phyloP scores from a whole-genome alignment of 2,329 filamentous ascomycete species.

The Xylariaceae sp. region DNA sequence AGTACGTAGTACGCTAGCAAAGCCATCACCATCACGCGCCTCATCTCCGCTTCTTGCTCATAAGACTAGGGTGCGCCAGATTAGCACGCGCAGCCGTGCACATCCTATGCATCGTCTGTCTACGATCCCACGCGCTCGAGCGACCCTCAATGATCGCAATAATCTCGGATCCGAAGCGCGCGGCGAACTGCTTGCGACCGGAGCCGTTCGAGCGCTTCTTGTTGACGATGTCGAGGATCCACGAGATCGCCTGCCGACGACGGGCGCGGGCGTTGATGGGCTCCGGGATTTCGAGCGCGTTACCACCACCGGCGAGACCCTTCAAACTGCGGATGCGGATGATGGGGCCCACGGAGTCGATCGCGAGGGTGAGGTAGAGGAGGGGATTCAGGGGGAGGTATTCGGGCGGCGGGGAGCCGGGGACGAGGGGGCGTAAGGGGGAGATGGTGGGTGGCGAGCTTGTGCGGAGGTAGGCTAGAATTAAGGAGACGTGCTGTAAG shows the following conservation, averaged over 20 bases:
- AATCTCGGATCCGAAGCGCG: conserved; percentile 78
- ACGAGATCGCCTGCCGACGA: conserved; percentile 71
- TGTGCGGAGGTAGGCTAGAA: conserved; percentile 81
- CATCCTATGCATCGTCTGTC: conserved; percentile 71
- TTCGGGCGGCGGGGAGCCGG: conserved; percentile 67
- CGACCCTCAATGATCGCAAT: conserved; percentile 82
- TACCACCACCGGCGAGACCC: conserved; percentile 80
- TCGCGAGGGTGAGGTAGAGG: conserved; percentile 80
- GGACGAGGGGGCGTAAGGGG: conserved; percentile 64
- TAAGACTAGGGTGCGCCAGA: conserved; percentile 37
- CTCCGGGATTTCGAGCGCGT: conserved; percentile 73
- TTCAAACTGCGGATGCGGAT: conserved; percentile 71
- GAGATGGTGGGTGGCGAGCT: conserved; percentile 72
- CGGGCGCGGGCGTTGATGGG: conserved; percentile 72
- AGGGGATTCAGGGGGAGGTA: conserved; percentile 86
- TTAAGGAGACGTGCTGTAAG: conserved; percentile 70
- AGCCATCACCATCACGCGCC: not conserved
- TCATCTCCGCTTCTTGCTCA: conserved; percentile 31
- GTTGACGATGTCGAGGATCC: conserved; percentile 81
- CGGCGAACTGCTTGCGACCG: conserved; percentile 66
- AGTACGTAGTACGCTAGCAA: not conserved
- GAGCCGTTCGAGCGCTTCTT: conserved; percentile 70
- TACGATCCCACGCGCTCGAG: conserved; percentile 78
- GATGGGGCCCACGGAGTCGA: conserved; percentile 89
- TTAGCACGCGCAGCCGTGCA: conserved; percentile 77